Base-by-base conservation (phyloP, 352 stramenopile species). In the Ophiocytium majus region DNA sequence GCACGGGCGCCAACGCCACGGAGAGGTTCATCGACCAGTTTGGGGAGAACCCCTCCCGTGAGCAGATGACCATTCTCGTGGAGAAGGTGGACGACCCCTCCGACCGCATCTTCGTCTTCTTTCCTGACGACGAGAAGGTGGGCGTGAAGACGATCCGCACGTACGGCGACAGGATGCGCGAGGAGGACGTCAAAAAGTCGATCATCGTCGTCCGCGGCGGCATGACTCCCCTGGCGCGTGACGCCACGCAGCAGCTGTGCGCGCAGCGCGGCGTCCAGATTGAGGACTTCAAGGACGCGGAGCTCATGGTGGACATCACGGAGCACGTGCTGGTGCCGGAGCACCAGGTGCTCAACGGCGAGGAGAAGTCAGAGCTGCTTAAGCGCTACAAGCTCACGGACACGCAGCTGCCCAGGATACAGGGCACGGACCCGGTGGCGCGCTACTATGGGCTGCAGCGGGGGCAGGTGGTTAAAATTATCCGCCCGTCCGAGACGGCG, bases 261-360 rank as follows among this genome's bases (percentile, higher is more conserved):
- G 66, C 63, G 23, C 85, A 89, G 78, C 85, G 85, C 63, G 79
- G 82, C 50, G 85, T 90, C 23, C 66, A 86, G 49, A 79, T 91
- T 19, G 89, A 91, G 79, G 83, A 87, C 50, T 91, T 90, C 50
- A 91, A 90, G 87, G 97, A 99, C 91, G 95, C 95, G 28, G 98
- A 99, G 89, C 91, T 99, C 71, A 93, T 99, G 82, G 96, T 99
- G 49, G 97, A 99, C 91, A 99, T 99, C 90, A 99, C 98, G 50
- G 95, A 99, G 88, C 98, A 99, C 92, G 98, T 97, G 86, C 92
- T 99, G 57, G 91, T 93, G 34, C 98, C 98, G 9, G 95, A 99
- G 86, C 98, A 99, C 93, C 57, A 86, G 82, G 85, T 89, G 79
- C 92, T 99, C 0, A 94, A 89, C n/a, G 91, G 92, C 63, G 95